Evolutionary conservation across 345 rosid species (phyloP), one percentile per base, ranked within the genome.

Genomic region (Citrus cavaleriei): DNA sequence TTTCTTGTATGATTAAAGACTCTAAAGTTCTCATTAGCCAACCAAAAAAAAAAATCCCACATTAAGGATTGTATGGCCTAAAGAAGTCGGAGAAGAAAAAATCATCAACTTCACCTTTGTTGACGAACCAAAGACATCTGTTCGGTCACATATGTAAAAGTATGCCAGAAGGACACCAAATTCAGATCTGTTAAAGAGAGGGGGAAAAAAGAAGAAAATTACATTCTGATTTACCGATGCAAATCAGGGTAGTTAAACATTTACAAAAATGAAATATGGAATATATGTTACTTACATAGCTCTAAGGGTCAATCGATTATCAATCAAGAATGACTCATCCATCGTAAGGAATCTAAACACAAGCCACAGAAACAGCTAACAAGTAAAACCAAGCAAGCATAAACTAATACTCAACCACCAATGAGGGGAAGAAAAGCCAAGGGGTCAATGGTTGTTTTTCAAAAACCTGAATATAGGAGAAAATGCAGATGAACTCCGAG

Each of bases 241-340:
- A 55, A 10, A 37, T 27, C 12, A 27, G 10, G 28, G 37, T 16
- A 66, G 27, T 19, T 49, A 30, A 13, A 76, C 66, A 58, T 7
- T 22, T 49, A 42, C 34, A 35, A 13, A 70, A 35, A 59, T 68
- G 51, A 76, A 67, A 34, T 6, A 35, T 81, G 79, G 7, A 7
- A 18, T 38, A 10, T 28, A 35, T 18, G 35, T 61, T 9, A 85
- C 97, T 89, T 83, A 96, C 99, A 96, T 87, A 62, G 98, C 98
- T 86, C 99, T 88, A 37, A 96, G 92, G 4, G 91, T 90, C 78
- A 87, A 76, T 38, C 98, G 90, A 68, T 93, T 93, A 68, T 96
- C 99, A 55, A 88, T 72, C 90, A 96, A 85, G 90, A 94, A 96
- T 8, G 92, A 88, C 86, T 91, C 94, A 27, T 96, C 99, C 98